Conservation (phyloP, 176 grass and related monocot genomes). For the Urochloa ruziziensis region DNA sequence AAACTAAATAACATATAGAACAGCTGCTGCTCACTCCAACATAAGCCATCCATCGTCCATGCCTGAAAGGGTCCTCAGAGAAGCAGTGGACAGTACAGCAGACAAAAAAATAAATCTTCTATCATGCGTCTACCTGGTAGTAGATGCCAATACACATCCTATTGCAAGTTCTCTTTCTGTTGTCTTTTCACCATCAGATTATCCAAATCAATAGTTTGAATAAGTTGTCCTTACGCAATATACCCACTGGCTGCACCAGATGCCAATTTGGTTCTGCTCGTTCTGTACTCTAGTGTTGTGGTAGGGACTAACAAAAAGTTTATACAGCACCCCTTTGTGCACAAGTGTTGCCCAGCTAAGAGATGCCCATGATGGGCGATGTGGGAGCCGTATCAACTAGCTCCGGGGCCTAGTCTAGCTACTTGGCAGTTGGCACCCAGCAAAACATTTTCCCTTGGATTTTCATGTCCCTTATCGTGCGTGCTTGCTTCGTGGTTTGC, state of each 20-base stretch:
- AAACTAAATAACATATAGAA: not conserved
- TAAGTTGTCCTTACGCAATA: constrained; percentile 9
- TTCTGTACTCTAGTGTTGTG: constrained; percentile 28
- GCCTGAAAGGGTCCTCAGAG: not conserved
- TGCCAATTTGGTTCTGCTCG: constrained; percentile 1
- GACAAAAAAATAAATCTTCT: constrained; percentile 5
- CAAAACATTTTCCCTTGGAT: not conserved
- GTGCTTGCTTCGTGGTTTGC: constrained; percentile 6
- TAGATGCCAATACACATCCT: constrained; percentile 19
- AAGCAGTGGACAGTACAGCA: constrained; percentile 16
- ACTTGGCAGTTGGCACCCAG: not conserved
- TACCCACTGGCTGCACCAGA: constrained; percentile 7
- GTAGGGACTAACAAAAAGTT: constrained; percentile 30
- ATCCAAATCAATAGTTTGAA: constrained; percentile 23
- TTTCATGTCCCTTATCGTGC: not conserved
- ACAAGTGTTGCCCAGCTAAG: constrained; percentile 27
- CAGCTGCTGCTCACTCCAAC: not conserved
- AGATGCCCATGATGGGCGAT: constrained; percentile 29
- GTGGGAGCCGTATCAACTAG: constrained; percentile 6
- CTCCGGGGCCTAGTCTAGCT: not conserved
- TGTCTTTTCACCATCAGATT: not conserved
- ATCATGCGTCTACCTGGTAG: not conserved
- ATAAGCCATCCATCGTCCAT: not conserved
- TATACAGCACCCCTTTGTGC: constrained; percentile 14
- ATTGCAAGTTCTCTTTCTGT: not conserved